phyloP scores from a whole-genome alignment of 2,329 filamentous ascomycete genomes.

The Stemphylium lycopersici region DNA sequence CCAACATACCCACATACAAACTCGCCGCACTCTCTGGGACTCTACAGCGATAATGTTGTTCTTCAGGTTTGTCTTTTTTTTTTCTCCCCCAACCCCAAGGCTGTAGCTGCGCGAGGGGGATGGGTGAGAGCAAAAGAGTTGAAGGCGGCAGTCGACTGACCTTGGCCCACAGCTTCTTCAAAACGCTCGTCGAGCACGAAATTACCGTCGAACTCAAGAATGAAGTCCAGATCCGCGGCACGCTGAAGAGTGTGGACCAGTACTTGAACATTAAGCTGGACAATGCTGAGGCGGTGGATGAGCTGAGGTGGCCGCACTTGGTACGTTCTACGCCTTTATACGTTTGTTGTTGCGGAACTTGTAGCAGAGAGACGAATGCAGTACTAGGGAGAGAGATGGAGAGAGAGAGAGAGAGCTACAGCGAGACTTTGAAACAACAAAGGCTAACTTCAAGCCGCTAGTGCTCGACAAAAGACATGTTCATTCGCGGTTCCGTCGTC shows the following conservation, averaged over 20 bases:
- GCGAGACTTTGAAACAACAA: conserved; percentile 2
- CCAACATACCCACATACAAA: too few relatives aligned
- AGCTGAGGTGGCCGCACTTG: conserved; percentile 93
- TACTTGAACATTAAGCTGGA: conserved; percentile 99
- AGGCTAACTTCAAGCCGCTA: conserved; percentile 29
- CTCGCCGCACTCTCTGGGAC: background rate
- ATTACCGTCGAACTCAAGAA: conserved; percentile 99
- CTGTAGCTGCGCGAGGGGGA: too few relatives aligned
- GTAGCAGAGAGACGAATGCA: background rate
- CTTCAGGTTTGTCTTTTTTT: conserved; percentile 54
- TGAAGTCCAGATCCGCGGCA: conserved; percentile 95
- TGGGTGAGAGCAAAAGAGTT: too few relatives aligned
- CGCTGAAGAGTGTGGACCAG: conserved; percentile 95
- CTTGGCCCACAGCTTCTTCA: conserved; percentile 74
- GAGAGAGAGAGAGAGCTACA: background rate
- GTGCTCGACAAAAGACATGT: conserved; percentile 91
- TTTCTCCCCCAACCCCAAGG: background rate
- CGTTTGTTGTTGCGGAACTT: too few relatives aligned
- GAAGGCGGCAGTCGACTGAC: conserved; percentile 1
- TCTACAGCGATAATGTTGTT: conserved; percentile 54
- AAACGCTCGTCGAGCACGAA: conserved; percentile 95
- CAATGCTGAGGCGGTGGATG: conserved; percentile 89
- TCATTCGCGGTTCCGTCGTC: conserved; percentile 91
- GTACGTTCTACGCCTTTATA: conserved; percentile 52
- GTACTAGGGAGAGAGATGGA: background rate